phyloP scores from a whole-genome alignment of 768 basidiomycete genomes.

The Agaricus subrufescens region DNA sequence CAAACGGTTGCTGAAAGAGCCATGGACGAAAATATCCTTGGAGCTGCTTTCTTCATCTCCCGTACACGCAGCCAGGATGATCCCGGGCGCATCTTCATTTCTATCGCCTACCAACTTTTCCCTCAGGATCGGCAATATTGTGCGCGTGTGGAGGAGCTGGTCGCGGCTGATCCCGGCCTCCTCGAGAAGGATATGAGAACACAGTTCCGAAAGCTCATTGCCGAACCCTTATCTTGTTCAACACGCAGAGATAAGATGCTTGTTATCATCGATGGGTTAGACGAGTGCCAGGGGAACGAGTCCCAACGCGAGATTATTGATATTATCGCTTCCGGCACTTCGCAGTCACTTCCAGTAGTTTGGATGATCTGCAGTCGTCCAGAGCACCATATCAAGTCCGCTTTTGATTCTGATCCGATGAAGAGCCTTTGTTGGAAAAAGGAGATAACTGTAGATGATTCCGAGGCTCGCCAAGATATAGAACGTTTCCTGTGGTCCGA shows the following conservation, averaged over 20 bases:
- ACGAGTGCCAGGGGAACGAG: constrained; percentile 12
- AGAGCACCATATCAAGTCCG: constrained; percentile 9
- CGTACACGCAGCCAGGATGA: constrained; percentile 3
- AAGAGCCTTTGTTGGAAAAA: neutral
- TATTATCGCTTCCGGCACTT: neutral
- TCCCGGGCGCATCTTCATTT: constrained; percentile 5
- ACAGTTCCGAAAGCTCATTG: constrained; percentile 6
- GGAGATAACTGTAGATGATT: constrained; percentile 1
- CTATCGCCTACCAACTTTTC: constrained; percentile 12
- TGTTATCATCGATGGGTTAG: constrained; percentile 11
- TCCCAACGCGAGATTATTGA: constrained; percentile 9
- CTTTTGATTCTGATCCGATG: neutral
- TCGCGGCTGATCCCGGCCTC: neutral
- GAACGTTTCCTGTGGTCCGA: neutral
- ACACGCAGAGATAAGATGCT: neutral
- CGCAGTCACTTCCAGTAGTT: constrained; percentile 3
- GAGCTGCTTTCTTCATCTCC: constrained; percentile 11
- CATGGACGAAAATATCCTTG: neutral
- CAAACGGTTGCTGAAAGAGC: constrained; percentile 10
- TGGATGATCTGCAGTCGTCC: constrained; percentile 14
- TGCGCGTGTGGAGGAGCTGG: neutral
- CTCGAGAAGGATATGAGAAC: neutral
- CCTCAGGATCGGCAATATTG: neutral
- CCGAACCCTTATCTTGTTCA: neutral
- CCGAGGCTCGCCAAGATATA: constrained; percentile 4